A percentile compares a stretch with the other conserved stretches of the same genome.
Conservation (phyloP, 192 early-diverging fungal genomes). For the Spinellus fusiger region DNA sequence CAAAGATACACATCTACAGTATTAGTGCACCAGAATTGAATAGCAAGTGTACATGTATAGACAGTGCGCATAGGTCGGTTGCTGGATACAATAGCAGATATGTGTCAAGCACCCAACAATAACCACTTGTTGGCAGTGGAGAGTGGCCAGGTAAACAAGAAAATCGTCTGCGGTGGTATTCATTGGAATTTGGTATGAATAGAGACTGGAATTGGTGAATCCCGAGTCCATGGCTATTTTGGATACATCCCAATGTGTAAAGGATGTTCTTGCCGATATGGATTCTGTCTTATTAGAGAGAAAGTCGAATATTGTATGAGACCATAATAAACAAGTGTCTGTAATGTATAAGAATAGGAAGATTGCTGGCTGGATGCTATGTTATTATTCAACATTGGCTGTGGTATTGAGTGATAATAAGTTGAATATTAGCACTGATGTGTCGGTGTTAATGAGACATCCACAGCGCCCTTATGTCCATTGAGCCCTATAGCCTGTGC, state of each 20-base stretch:
- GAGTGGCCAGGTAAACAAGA: constrained; percentile 2
- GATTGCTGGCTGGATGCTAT: no score
- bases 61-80: not conserved
- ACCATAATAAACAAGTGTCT: not conserved
- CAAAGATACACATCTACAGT: not conserved
- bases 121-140: not conserved
- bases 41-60: not conserved
- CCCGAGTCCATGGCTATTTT: constrained; percentile 1
- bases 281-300: constrained; percentile 14
- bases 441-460: no score
- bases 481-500: no score
- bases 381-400: no score
- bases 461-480: no score
- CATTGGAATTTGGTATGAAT: not conserved
- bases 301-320: not conserved
- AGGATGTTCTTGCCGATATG: not conserved
- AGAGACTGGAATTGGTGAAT: constrained; percentile 8
- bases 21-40: not conserved
- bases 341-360: not conserved
- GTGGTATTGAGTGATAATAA: no score
- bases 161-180: not conserved
- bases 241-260: not conserved
- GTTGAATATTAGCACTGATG: no score
- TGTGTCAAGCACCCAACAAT: constrained; percentile 2
- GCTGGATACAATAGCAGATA: constrained; percentile 7